Base-by-base conservation (phyloP, 2,329 filamentous ascomycete species). In the Trichophyton schoenleinii region DNA sequence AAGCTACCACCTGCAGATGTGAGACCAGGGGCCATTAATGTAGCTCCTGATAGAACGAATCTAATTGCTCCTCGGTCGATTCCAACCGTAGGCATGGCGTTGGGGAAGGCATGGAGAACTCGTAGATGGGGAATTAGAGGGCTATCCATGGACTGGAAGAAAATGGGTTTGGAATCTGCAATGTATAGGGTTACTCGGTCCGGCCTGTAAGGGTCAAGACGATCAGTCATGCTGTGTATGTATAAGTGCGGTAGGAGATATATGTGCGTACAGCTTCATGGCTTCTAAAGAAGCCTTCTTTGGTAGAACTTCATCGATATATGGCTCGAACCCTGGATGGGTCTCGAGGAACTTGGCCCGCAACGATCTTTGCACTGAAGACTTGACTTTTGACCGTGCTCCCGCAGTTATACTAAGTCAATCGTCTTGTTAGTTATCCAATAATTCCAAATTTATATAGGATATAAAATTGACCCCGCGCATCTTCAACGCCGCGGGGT, bases 51-150 rank as follows among this genome's bases (percentile, higher is more conserved):
- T 1, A 99, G 83, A 28, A 99, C 92, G 77, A 99, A 99, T 64
- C 94, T 89, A 70, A 99, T 97, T 3, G 94, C 94, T 64, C 94
- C 94, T 58, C 94, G 85, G 75, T 99, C 94, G 73, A 97, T 95
- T 63, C 91, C 87, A 62, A 99, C 81, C 59, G 84, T 87, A 18
- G 88, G 86, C 73, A 99, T 92, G 63, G 85, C 87, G 67, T 84
- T 79, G 8, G 94, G 94, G 78, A 92, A 97, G 68, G 87, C 83
- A 80, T 99, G 94, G 42, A 99, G 85, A 69, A 97, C 85, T 57
- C 83, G 83, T 11, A 99, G 85, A 74, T 97, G 94, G 0, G 94
- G 94, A 63, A 96, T 82, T 61, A 96, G 82, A 2, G 86, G 83
- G 68, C 87, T 83, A 71, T 85, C 84, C 75, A 84, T 82, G 71